Base-by-base conservation (phyloP, 1,284 basidiomycete species). In the Marasmius oreades region DNA sequence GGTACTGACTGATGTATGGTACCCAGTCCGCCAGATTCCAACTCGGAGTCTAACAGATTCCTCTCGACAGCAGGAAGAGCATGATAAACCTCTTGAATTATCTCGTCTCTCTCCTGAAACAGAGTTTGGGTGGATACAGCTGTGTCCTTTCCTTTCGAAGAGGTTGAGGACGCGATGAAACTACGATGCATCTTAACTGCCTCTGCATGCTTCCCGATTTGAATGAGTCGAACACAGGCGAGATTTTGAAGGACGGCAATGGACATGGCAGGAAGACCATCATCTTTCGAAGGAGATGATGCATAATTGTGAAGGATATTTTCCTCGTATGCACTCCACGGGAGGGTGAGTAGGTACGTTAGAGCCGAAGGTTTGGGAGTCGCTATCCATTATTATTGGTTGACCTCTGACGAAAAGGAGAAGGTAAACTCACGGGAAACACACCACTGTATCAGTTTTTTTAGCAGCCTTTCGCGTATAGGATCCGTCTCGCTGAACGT, bases 221-320 rank as follows among this genome's bases (percentile, higher is more conserved):
- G 88, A 31, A 93, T 82, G 3, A 93, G 79, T 11, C 92, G 84
- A 8, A 90, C 81, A 55, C 86, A 91, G 31, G 92, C 78, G n/a
- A 94, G 79, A 64, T 93, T 89, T 67, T 93, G 91, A 0, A 94
- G 70, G 11, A 85, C 73, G 1, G 82, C 77, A 20, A 86, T 70
- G 1, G 84, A 81, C 0, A 73, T 59, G 0, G 75, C 58, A 0
- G 82, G 69, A 23, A 86, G 68, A 26, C 74, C 63, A 28, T 28
- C 20, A 23, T 52, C 22, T 34, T 74, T 62, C 0, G 86, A 82
- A 3, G 87, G 84, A 16, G 78, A 72, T 22, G 82, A 73, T 1
- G 86, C 85, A 59, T 82, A 84, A 0, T 70, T 60, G 46, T 84
- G 78, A 1, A 92, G 67, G 12, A 80, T 67, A 0, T 73, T 66